These are phyloP conservation scores for Lachancea quebecensis DNA, from an alignment of 805 yeast genomes.

Conservation along the genomic window DNA sequence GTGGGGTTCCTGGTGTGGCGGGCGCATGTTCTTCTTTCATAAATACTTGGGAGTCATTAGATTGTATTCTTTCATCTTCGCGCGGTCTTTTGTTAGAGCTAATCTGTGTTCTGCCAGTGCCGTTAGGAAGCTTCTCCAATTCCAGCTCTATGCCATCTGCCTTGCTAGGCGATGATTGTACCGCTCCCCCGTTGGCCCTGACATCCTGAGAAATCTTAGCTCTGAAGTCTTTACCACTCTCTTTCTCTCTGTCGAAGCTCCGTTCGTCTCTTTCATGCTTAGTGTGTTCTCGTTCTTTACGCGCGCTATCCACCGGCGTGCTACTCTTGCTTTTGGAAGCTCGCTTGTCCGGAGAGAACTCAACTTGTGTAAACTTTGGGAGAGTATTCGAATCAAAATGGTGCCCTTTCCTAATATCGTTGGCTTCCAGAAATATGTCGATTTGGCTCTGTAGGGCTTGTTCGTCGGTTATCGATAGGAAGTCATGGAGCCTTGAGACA, in stretches of 20 bases:
- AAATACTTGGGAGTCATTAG: not conserved
- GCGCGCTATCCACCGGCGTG: conserved; percentile 7
- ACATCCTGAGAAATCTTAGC: not conserved
- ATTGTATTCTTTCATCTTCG: not conserved
- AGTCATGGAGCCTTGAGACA: conserved; percentile 45
- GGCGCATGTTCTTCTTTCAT: not conserved
- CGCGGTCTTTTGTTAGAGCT: not conserved
- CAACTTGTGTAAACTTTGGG: conserved; percentile 15
- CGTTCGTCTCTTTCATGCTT: conserved; percentile 3
- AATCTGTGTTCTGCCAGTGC: not conserved
- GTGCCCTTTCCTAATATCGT: conserved; percentile 44
- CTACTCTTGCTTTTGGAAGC: conserved; percentile 7
- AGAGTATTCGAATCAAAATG: conserved; percentile 32
- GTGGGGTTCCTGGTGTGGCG: too few species aligned
- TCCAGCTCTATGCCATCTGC: not conserved
- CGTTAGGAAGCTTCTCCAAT: not conserved
- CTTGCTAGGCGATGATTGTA: not conserved
- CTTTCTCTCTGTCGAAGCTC: not conserved
- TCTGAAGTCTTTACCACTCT: not conserved
- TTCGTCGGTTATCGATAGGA: conserved; percentile 36
- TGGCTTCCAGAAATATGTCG: conserved; percentile 43
- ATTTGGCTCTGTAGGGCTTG: conserved; percentile 32
- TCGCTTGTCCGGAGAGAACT: conserved; percentile 7
- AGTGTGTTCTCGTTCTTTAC: conserved; percentile 4
- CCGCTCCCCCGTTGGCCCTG: not conserved